phyloP scores from a whole-genome alignment of 139 green algal genomes.

The Coccomyxa sp. region DNA sequence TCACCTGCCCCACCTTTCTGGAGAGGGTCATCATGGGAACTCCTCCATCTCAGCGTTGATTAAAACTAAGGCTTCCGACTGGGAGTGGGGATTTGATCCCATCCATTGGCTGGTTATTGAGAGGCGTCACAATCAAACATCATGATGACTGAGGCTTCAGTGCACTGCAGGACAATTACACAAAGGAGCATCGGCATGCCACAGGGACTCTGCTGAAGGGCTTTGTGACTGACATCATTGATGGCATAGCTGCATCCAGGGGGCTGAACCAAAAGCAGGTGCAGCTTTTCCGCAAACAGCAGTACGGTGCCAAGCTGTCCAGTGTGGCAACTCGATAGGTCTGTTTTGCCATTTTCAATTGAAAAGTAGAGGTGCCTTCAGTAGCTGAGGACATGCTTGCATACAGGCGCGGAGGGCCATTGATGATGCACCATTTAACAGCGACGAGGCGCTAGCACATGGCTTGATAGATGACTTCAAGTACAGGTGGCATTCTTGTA shows the following conservation, averaged over 20 bases:
- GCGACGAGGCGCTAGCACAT: slow-evolving; percentile 6
- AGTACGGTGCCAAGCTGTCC: background rate
- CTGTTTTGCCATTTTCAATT: too few relatives aligned
- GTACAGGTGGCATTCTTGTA: slow-evolving; percentile 22
- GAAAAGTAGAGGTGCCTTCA: too few relatives aligned
- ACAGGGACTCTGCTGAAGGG: slow-evolving; percentile 23
- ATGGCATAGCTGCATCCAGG: slow-evolving; percentile 1
- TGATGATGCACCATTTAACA: slow-evolving; percentile 28
- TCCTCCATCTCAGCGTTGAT: too few relatives aligned
- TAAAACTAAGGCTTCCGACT: too few relatives aligned
- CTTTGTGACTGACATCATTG: slow-evolving; percentile 4
- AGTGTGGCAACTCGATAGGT: too few relatives aligned
- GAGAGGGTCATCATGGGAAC: too few relatives aligned
- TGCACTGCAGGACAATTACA: slow-evolving; percentile 13
- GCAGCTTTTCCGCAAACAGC: background rate
- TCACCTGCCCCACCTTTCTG: too few relatives aligned
- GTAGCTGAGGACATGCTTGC: background rate
- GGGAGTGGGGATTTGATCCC: too few relatives aligned
- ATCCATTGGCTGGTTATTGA: too few relatives aligned
- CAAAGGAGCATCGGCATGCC: slow-evolving; percentile 28
- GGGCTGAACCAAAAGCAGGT: background rate
- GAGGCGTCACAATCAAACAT: background rate
- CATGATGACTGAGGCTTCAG: background rate
- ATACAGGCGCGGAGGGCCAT: slow-evolving; percentile 26
- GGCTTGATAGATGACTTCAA: slow-evolving; percentile 43